A percentile compares a stretch with the other conserved stretches of the same genome.
phyloP scores from a whole-genome alignment of 106 monocot genomes.

The Amphibolis antarctica region DNA sequence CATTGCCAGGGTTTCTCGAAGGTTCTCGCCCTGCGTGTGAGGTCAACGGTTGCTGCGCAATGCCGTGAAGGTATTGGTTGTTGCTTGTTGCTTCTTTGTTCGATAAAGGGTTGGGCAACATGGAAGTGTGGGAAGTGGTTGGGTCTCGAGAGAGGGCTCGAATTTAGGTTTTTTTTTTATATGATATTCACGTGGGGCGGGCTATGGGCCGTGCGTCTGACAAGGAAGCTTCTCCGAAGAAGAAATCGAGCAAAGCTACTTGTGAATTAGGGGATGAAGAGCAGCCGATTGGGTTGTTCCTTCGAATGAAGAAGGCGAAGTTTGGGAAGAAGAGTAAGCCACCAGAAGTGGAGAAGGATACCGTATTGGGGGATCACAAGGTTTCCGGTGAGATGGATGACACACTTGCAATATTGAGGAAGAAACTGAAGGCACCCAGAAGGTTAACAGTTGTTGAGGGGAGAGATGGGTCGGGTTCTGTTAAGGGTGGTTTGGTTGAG shows the following conservation, averaged over 20 bases:
- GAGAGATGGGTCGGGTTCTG: conserved; percentile 9
- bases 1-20: no score
- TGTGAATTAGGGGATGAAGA: conserved; percentile 48
- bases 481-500: background rate
- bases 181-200: background rate
- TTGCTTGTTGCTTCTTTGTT: background rate
- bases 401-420: conserved; percentile 64
- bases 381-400: conserved; percentile 36
- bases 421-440: conserved; percentile 57
- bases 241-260: conserved; percentile 10
- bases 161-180: background rate
- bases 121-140: background rate
- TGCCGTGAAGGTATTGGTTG: background rate
- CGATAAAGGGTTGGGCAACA: background rate
- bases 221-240: conserved; percentile 8
- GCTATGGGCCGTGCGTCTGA: conserved; percentile 18
- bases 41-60: background rate
- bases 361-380: conserved; percentile 16
- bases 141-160: background rate
- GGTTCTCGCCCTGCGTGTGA: no score
- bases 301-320: conserved; percentile 35
- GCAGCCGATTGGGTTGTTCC: conserved; percentile 38
- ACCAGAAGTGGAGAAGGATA: background rate
- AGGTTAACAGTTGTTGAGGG: conserved; percentile 12
- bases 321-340: conserved; percentile 16